These are phyloP conservation scores for Irpex lacteus DNA, from an alignment of 1,284 basidiomycete genomes.

Conservation along the genomic window DNA sequence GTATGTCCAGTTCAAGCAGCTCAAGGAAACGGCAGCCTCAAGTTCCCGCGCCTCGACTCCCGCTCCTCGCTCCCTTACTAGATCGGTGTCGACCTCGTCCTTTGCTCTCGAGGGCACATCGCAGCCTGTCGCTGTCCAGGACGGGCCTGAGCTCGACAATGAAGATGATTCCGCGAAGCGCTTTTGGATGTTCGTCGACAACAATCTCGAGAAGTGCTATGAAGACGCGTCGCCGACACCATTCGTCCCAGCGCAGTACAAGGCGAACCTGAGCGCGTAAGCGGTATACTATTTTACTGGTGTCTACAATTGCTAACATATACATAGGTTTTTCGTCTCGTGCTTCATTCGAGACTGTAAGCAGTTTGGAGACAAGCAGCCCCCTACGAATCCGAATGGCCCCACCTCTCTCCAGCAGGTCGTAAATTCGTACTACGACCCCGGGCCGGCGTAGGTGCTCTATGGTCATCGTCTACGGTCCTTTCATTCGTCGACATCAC, in stretches of 20 bases:
- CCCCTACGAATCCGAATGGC: background rate
- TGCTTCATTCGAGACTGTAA: background rate
- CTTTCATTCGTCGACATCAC: background rate
- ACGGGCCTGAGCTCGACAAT: background rate
- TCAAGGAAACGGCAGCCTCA: background rate
- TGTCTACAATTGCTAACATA: background rate
- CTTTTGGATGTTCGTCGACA: background rate
- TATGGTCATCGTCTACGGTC: background rate
- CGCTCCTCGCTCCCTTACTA: background rate
- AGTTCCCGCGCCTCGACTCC: background rate
- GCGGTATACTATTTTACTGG: background rate
- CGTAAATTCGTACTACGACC: background rate
- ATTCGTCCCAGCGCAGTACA: background rate
- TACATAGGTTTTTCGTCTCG: background rate
- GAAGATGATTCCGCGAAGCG: background rate
- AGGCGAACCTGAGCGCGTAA: background rate
- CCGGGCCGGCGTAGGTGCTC: background rate
- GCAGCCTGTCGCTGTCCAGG: background rate
- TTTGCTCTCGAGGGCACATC: background rate
- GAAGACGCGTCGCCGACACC: background rate
- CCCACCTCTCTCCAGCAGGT: background rate
- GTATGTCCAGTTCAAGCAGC: background rate
- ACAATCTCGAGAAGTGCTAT: background rate
- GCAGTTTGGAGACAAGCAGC: background rate
- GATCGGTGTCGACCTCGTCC: background rate